Conservation (phyloP, 2,329 filamentous ascomycete genomes). For the Penicillium sp. region DNA sequence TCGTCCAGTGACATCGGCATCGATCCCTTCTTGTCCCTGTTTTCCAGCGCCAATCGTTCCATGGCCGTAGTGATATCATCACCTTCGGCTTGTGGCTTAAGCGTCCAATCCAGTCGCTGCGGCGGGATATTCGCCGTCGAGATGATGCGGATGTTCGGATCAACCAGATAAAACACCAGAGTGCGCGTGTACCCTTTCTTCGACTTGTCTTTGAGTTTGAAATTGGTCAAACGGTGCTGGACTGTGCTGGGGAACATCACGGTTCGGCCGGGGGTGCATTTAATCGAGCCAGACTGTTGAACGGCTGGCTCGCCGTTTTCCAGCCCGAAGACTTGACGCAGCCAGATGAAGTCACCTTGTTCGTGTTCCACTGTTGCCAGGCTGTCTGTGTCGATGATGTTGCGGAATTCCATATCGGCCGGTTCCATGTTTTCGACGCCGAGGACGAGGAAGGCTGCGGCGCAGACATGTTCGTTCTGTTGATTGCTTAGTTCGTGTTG, state of each 20-base stretch:
- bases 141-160: slow-evolving; percentile 51
- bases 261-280: slow-evolving; percentile 16
- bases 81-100: slow-evolving; percentile 30
- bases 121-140: slow-evolving; percentile 51
- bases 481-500: neutral
- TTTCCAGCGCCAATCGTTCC: slow-evolving; percentile 18
- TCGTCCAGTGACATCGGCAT: slow-evolving; percentile 36
- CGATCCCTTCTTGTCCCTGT: slow-evolving; percentile 17
- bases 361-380: slow-evolving; percentile 30
- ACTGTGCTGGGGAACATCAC: slow-evolving; percentile 33
- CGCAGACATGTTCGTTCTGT: slow-evolving; percentile 59
- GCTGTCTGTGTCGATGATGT: slow-evolving; percentile 29
- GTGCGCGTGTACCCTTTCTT: slow-evolving; percentile 51
- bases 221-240: slow-evolving; percentile 49
- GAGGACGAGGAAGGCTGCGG: slow-evolving; percentile 59
- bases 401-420: slow-evolving; percentile 49
- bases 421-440: slow-evolving; percentile 56
- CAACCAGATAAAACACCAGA: slow-evolving; percentile 54
- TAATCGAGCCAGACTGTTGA: slow-evolving; percentile 23
- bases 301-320: slow-evolving; percentile 22
- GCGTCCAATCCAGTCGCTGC: slow-evolving; percentile 45
- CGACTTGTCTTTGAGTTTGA: slow-evolving; percentile 46
- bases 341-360: slow-evolving; percentile 27
- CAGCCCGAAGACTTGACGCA: slow-evolving; percentile 28
- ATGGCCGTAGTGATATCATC: slow-evolving; percentile 11